Evolutionary conservation across 192 early-diverging fungal genomes (phyloP).

Genomic region (Umbelopsis ramanniana): DNA sequence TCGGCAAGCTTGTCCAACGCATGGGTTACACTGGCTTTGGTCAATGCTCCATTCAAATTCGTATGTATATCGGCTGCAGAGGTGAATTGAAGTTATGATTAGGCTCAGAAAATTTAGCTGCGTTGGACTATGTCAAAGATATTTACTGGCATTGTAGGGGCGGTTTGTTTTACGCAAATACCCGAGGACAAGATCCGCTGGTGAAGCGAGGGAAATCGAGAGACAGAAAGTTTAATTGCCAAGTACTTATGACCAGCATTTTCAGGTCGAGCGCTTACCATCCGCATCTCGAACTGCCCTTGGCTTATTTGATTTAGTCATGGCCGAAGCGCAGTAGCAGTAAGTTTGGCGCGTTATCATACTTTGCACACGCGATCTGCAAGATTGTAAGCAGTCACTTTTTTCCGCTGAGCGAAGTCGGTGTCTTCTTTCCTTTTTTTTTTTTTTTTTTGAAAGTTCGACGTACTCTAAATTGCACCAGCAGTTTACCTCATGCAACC

Average conservation of each 20-base stretch:
- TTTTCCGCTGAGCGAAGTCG: not conserved
- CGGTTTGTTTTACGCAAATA: conserved; percentile 9
- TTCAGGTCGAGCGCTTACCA: not conserved
- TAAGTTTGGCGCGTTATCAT: not conserved
- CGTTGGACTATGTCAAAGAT: not conserved
- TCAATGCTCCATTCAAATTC: not conserved
- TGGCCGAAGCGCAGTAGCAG: not conserved
- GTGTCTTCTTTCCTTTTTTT: not conserved
- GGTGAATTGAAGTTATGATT: not conserved
- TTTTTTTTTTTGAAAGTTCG: not conserved
- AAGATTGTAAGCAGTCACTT: conserved; percentile 3
- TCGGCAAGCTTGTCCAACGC: not conserved
- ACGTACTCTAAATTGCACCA: not conserved
- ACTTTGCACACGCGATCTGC: not conserved
- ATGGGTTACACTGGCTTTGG: not conserved
- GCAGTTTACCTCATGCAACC: not conserved
- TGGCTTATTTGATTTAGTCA: conserved; percentile 3
- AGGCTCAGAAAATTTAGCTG: not conserved
- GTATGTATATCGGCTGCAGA: not conserved
- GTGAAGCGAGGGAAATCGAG: not conserved
- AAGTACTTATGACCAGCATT: not conserved
- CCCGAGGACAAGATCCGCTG: not conserved
- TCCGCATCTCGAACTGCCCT: not conserved
- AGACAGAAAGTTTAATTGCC: not conserved
- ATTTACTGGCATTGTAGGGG: conserved; percentile 2